Conservation (phyloP, 1,284 basidiomycete species). For the Lentinula novae-zelandiae region DNA sequence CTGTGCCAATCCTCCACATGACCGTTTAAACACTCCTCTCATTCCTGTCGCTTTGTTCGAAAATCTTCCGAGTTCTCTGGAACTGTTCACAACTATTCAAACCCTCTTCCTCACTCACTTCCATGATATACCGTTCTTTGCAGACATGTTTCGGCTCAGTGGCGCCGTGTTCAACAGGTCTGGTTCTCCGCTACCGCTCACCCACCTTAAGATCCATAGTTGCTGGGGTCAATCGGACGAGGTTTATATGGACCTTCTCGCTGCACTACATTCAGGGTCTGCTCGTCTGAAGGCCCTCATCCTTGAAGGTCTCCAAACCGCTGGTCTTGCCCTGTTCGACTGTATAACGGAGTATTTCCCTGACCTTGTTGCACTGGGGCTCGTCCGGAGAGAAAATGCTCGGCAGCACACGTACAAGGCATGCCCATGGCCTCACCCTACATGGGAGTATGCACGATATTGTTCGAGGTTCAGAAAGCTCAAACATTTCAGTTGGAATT, state of each 20-base stretch:
- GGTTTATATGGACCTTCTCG: not conserved
- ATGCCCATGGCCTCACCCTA: conserved; percentile 1
- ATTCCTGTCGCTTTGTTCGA: not conserved
- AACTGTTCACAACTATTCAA: not conserved
- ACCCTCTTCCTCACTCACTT: not conserved
- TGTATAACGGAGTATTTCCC: conserved; percentile 5
- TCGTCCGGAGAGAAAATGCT: conserved; percentile 3
- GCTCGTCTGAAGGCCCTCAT: conserved; percentile 1
- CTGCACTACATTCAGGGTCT: not conserved
- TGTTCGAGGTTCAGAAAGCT: not conserved
- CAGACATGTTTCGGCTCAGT: not conserved
- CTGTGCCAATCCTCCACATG: not conserved
- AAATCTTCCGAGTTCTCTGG: not conserved
- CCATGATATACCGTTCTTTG: not conserved
- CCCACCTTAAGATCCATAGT: conserved; percentile 5
- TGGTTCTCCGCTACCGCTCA: not conserved
- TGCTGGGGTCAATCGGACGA: not conserved
- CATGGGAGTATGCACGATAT: conserved; percentile 3
- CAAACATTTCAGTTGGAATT: conserved; percentile 9
- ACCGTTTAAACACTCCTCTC: not conserved
- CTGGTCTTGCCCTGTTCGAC: not conserved
- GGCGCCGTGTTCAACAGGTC: not conserved
- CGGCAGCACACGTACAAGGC: not conserved
- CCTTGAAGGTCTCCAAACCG: not conserved
- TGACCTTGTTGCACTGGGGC: conserved; percentile 5